phyloP scores from a whole-genome alignment of 495 filamentous ascomycete genomes.

The Penicillium longicatenatum region DNA sequence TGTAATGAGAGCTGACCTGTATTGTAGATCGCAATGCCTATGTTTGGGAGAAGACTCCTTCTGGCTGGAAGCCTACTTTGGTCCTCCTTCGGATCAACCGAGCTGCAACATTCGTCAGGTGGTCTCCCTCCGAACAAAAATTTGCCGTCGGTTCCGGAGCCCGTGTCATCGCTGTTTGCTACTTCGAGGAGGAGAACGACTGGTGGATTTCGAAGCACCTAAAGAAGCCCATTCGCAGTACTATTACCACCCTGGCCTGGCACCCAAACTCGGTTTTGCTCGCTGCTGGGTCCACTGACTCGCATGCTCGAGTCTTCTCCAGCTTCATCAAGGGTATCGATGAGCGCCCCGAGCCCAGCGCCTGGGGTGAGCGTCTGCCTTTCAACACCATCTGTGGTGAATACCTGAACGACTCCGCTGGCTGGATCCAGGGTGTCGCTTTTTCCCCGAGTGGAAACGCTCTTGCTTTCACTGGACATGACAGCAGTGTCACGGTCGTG shows the following conservation, averaged over 20 bases:
- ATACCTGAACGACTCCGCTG: slow-evolving; percentile 90
- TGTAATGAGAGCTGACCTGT: slow-evolving; percentile 5
- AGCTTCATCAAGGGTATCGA: slow-evolving; percentile 96
- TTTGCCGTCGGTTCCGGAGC: slow-evolving; percentile 97
- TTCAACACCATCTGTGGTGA: slow-evolving; percentile 99
- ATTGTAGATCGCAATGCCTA: slow-evolving; percentile 91
- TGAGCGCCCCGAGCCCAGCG: slow-evolving; percentile 79
- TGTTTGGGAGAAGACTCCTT: slow-evolving; percentile 90
- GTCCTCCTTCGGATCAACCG: slow-evolving; percentile 97
- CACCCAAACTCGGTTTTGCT: slow-evolving; percentile 96
- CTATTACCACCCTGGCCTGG: slow-evolving; percentile 91
- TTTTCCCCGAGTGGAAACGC: slow-evolving; percentile 92
- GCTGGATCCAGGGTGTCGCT: slow-evolving; percentile 88
- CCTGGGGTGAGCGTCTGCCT: slow-evolving; percentile 92
- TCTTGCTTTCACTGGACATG: slow-evolving; percentile 88
- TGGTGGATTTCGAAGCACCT: slow-evolving; percentile 99
- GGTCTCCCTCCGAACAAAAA: slow-evolving; percentile 95
- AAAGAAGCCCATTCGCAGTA: slow-evolving; percentile 96
- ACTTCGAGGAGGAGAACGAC: slow-evolving; percentile 98
- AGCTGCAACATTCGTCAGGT: slow-evolving; percentile 94
- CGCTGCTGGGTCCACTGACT: slow-evolving; percentile 92
- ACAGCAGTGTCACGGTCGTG: slow-evolving; percentile 93
- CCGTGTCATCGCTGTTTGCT: slow-evolving; percentile 94
- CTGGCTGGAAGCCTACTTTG: slow-evolving; percentile 94
- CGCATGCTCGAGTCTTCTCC: slow-evolving; percentile 95